Percentiles rank a stretch among this genome's conserved stretches.
Conservation (phyloP, 768 basidiomycete genomes). For the Leucocoprinus birnbaumii region DNA sequence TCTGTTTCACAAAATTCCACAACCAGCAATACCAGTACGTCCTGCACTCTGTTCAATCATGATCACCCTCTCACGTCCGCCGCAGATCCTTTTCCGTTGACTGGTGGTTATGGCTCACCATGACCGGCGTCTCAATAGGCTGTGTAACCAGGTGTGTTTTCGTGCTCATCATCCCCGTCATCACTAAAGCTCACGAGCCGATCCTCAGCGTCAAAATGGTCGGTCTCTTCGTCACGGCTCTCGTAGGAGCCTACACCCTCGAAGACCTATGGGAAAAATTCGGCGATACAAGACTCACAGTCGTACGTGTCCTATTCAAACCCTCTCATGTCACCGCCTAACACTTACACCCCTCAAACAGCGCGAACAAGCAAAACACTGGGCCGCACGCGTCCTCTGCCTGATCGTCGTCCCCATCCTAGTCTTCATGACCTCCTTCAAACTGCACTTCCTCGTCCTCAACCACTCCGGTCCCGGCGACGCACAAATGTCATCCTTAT, state of each 20-base stretch:
- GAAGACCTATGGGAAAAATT: conserved; percentile 99
- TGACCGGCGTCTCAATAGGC: conserved; percentile 94
- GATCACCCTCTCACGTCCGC: conserved; percentile 8
- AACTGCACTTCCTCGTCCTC: conserved; percentile 92
- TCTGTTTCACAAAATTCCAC: conserved; percentile 94
- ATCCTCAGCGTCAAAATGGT: conserved; percentile 86
- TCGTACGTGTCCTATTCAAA: conserved; percentile 53
- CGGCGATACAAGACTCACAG: conserved; percentile 89
- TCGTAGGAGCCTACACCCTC: conserved; percentile 94
- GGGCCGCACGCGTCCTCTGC: conserved; percentile 82
- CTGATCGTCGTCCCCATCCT: conserved; percentile 88
- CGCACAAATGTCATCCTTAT: conserved; percentile 97
- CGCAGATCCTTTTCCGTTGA: conserved; percentile 87
- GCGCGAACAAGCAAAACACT: conserved; percentile 88
- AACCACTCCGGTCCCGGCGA: conserved; percentile 96
- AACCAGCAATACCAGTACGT: conserved; percentile 93
- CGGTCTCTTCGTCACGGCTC: conserved; percentile 90
- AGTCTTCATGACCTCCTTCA: conserved; percentile 94
- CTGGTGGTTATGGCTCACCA: conserved; percentile 95
- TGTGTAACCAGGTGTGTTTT: conserved; percentile 78
- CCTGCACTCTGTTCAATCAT: not conserved
- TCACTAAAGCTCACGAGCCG: not conserved
- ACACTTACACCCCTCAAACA: conserved; percentile 26
- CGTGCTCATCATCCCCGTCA: not conserved
- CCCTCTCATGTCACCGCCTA: not conserved